phyloP scores from a whole-genome alignment of 2,329 filamentous ascomycete genomes.

The Ceratocystis diversiconidia region DNA sequence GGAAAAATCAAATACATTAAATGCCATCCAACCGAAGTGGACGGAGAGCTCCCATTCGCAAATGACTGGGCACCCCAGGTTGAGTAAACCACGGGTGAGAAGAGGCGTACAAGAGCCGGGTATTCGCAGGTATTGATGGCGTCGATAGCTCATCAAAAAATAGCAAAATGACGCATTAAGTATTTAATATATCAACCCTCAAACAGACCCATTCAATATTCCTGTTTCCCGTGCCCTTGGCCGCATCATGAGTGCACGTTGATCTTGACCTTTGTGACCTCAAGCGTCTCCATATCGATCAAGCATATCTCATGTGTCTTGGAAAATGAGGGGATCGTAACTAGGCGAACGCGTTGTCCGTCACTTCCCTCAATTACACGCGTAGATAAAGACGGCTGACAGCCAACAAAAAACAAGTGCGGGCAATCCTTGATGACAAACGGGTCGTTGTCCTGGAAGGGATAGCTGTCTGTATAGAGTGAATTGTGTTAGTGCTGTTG shows the following conservation, averaged over 20 bases:
- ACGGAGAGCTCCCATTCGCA: too few species aligned
- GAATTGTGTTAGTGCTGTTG: background rate
- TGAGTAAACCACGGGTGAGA: background rate
- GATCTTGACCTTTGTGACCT: slow-evolving; percentile 56
- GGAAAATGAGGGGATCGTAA: slow-evolving; percentile 73
- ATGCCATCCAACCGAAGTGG: too few species aligned
- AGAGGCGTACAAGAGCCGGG: background rate
- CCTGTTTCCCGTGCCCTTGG: too few species aligned
- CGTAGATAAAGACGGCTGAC: slow-evolving; percentile 66
- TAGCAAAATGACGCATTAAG: background rate
- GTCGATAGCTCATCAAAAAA: background rate
- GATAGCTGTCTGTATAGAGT: slow-evolving; percentile 66
- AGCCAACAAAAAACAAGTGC: slow-evolving; percentile 82
- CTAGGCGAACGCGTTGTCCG: slow-evolving; percentile 57
- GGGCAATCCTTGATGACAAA: slow-evolving; percentile 77
- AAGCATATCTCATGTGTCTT: slow-evolving; percentile 67
- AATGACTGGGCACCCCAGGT: background rate
- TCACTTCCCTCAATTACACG: slow-evolving; percentile 50
- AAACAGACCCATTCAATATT: slow-evolving; percentile 20
- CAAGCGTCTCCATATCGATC: slow-evolving; percentile 72
- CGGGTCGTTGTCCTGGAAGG: slow-evolving; percentile 85
- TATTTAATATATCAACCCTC: background rate
- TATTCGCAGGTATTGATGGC: background rate
- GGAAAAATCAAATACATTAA: too few species aligned
- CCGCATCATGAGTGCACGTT: slow-evolving; percentile 19